Base-by-base conservation (phyloP, 1,284 basidiomycete species). In the Pseudozyma tsukubaensis region DNA sequence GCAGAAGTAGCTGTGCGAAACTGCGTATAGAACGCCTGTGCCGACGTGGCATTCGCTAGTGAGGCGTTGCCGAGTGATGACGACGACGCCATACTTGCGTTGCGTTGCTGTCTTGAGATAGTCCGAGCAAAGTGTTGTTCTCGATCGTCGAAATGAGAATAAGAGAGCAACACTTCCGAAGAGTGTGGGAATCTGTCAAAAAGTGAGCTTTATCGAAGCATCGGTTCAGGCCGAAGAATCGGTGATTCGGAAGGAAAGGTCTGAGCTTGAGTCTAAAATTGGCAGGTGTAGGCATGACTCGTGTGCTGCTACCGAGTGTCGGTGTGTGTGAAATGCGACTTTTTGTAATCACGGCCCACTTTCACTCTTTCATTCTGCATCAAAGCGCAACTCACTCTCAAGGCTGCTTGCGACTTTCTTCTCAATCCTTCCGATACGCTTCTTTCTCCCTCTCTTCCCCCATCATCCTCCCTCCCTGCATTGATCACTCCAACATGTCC, bases 401-500 rank as follows among this genome's bases (percentile, higher is more conserved):
- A 29, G 24, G 24, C 24, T 29, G 24, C 24, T 29, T 29, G 24
- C 24, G 24, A 29, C 24, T 36, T 42, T 18, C n/a, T 42, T 32
- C 36, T 32, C 47, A 10, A 19, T 50, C 55, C 42, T 45, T 19
- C 36, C 42, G 24, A 18, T 7, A 13, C 12, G 51, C 37, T 29
- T 14, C 34, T n/a, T 50, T 24, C 19, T 24, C 48, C 34, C 18
- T 35, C 37, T 29, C 48, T 44, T 18, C 34, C 21, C 16, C 6
- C 47, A 36, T 34, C 21, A 35, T 50, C 19, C 21, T 19, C n/a
- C 29, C 34, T 37, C 29, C 13, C 39, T 29, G 24, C 24, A 48
- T 13, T 50, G 21, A 35, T 7, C 40, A 37, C 4, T 14, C 16
- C 24, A 19, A 47, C 69, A 98, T 98, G 96, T 97, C 94, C 39